These are phyloP conservation scores for Neopestalotiopsis sp. DNA, from an alignment of 2,329 filamentous ascomycete species.

Conservation along the genomic window DNA sequence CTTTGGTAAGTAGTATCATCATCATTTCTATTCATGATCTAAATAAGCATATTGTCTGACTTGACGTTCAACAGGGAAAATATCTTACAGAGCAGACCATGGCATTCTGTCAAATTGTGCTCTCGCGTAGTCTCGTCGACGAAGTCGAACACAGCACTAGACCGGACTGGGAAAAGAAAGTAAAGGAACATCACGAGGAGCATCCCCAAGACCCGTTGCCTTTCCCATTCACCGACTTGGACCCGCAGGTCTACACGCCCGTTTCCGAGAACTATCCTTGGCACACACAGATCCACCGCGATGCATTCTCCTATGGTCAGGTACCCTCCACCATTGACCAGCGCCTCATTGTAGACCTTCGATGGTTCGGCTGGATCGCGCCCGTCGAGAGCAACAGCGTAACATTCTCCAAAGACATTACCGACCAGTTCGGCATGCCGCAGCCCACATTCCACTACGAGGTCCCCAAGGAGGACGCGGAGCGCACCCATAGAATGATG, in stretches of 20 bases:
- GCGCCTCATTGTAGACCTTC: conserved; percentile 27
- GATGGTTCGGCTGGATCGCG: conserved; percentile 26
- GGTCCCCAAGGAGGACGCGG: conserved; percentile 16
- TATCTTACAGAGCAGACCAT: conserved; percentile 32
- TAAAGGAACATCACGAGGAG: neutral
- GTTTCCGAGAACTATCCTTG: conserved; percentile 26
- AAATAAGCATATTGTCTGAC: conserved; percentile 20
- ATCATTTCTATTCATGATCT: neutral
- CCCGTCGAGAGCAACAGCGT: conserved; percentile 22
- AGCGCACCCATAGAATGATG: conserved; percentile 28
- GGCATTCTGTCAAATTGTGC: conserved; percentile 32
- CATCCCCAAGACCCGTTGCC: conserved; percentile 20
- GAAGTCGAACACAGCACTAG: conserved; percentile 10
- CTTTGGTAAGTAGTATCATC: neutral
- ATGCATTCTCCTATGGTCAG: conserved; percentile 31
- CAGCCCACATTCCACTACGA: conserved; percentile 28
- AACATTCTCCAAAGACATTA: conserved; percentile 22
- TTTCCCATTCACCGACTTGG: conserved; percentile 24
- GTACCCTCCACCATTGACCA: conserved; percentile 26
- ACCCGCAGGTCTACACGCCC: conserved; percentile 23
- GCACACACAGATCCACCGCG: conserved; percentile 33
- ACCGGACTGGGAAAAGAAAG: neutral
- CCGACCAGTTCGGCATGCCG: conserved; percentile 32
- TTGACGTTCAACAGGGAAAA: conserved; percentile 21
- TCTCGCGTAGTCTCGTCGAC: conserved; percentile 24